Conservation (phyloP, 441 rosid species). For the Iberis amara region DNA sequence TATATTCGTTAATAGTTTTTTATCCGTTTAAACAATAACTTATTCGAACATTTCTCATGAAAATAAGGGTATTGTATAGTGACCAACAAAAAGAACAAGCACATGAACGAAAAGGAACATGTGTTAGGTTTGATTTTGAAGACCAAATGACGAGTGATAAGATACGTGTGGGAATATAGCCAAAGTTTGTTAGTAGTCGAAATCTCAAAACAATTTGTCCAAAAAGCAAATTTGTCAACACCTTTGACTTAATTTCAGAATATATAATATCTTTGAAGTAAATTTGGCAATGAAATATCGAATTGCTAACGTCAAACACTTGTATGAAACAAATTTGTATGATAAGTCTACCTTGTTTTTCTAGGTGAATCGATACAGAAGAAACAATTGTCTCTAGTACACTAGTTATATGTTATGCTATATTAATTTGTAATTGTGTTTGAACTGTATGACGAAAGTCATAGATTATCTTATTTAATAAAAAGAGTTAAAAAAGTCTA, state of each 20-base stretch:
- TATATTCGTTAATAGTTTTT: no score
- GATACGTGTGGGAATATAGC: slow-evolving; percentile 24
- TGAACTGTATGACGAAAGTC: no score
- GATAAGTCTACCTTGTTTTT: no score
- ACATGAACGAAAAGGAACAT: slow-evolving; percentile 21
- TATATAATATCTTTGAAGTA: slow-evolving; percentile 1
- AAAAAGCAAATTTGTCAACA: slow-evolving; percentile 16
- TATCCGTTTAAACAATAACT: no score
- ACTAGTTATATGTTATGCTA: no score
- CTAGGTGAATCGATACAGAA: no score
- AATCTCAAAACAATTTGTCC: slow-evolving; percentile 9
- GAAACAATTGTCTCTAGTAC: no score
- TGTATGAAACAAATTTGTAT: no score
- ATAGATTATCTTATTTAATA: no score
- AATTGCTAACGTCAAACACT: slow-evolving; percentile 8
- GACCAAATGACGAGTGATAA: slow-evolving; percentile 20
- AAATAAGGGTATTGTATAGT: slow-evolving; percentile 12
- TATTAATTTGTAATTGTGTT: no score
- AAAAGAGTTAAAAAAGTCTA: no score
- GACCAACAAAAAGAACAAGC: slow-evolving; percentile 23
- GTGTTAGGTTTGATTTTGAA: slow-evolving; percentile 32
- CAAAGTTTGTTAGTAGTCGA: slow-evolving; percentile 28
- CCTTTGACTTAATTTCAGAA: slow-evolving; percentile 13
- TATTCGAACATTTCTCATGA: slow-evolving; percentile 19
- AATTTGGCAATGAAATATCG: neutral